Evolutionary conservation across 2,329 filamentous ascomycete species (phyloP), one percentile per base, ranked within the genome.

Genomic region (Fusarium anthophilum): DNA sequence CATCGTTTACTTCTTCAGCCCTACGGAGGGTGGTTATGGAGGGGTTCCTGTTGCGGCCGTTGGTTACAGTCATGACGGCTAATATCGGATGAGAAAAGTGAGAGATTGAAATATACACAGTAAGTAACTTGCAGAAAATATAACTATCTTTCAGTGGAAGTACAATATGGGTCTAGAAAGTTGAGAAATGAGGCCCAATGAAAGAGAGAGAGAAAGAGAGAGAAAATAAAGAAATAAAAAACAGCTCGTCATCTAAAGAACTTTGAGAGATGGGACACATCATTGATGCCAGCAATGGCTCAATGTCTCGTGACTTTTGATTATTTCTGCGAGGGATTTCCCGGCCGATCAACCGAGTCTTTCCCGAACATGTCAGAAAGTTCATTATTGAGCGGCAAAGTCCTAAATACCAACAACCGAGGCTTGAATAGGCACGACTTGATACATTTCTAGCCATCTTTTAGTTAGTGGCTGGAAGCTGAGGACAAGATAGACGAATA

Each of bases 1-100:
- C 78, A 75, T 80, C 77, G 66, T 80, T 69, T 26, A 81, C 73
- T 64, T 82, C 81, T 56, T 76, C 79, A 71, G 81, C 81, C 75
- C 81, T 79, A 71, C 76, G 74, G 26, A 82, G 76, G 63, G 73
- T 61, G 30, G 72, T 70, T 48, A 51, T 62, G 58, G 74, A 73
- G 55, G 76, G 71, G 66, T 71, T 76, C 48, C 66, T 74, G 28
- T 76, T 77, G 45, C 63, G 60, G 66, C 74, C 63, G 61, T 75
- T 77, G 63, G 75, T 63, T 51, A 71, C 75, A 74, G 78, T 78
- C 78, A 80, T 80, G 67, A 66, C 59, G 62, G 66, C 70, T 55
- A 68, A 43, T 65, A 53, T 60, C 64, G 54, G 63, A 65, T 63
- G 53, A 39, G 39, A 44, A 60, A 55, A 30, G 37, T 51, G 28